A percentile compares a stretch with the other conserved stretches of the same genome.
Conservation (phyloP, 371 early-diverging fungal genomes). For the Cokeromyces recurvatus region DNA sequence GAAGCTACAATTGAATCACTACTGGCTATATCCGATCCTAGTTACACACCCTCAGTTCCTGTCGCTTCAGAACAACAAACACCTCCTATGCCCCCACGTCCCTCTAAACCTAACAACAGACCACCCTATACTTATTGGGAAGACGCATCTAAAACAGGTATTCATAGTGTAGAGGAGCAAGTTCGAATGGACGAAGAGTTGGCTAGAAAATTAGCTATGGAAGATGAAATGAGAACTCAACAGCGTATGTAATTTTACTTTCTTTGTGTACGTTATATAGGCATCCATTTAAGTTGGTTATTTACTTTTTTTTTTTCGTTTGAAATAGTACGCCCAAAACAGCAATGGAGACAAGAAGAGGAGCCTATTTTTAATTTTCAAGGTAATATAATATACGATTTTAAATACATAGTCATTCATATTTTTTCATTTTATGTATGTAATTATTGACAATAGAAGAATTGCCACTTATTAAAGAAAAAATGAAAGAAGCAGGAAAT, state of each 20-base stretch:
- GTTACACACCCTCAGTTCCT: slow-evolving; percentile 25
- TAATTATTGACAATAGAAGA: slow-evolving; percentile 23
- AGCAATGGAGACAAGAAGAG: slow-evolving; percentile 18
- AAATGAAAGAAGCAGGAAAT: slow-evolving; percentile 44
- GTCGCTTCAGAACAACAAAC: slow-evolving; percentile 4
- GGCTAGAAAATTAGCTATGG: slow-evolving; percentile 36
- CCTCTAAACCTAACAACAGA: slow-evolving; percentile 3
- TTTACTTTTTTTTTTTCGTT: neutral
- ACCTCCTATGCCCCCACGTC: slow-evolving; percentile 36
- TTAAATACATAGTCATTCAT: no score
- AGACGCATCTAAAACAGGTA: slow-evolving; percentile 9
- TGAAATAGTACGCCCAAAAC: slow-evolving; percentile 3
- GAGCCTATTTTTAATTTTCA: slow-evolving; percentile 36
- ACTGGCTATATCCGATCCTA: slow-evolving; percentile 43
- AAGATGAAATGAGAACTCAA: slow-evolving; percentile 25
- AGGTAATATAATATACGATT: slow-evolving; percentile 17
- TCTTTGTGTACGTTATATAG: no score
- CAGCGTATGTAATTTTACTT: slow-evolving; percentile 13
- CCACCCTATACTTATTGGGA: slow-evolving; percentile 19
- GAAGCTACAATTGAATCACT: slow-evolving; percentile 39
- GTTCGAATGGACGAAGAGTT: slow-evolving; percentile 43
- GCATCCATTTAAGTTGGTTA: neutral
- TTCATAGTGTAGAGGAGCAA: slow-evolving; percentile 37
- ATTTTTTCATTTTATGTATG: neutral
- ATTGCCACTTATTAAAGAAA: slow-evolving; percentile 45